Evolutionary conservation across 805 yeast species (phyloP), one percentile per base, ranked within the genome.

Genomic region (Lipomyces starkeyi): DNA sequence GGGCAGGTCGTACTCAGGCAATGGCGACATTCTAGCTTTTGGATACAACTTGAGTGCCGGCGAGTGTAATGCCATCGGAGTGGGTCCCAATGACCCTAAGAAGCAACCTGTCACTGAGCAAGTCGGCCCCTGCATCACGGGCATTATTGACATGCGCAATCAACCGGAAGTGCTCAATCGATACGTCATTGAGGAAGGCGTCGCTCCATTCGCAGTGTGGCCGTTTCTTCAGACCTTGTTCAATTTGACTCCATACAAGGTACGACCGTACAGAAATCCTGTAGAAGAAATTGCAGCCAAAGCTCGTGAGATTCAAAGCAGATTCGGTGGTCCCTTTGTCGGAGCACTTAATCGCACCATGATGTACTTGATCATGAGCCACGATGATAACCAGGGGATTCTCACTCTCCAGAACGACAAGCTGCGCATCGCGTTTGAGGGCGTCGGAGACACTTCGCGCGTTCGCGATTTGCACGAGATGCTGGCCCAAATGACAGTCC

Each of bases 301-400:
- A 43, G 49, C 49, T 17, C 49, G 49, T 17, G 49, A 17, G 22
- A 17, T 43, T n/a, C 49, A 43, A 7, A 43, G 49, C 49, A 17
- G 22, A 6, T n/a, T 43, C 22, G 49, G 49, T n/a, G 49, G 49
- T 43, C 49, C 49, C 3, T 43, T n/a, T 43, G 49, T 43, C 22
- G 49, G 49, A 43, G 49, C 49, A 17, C 49, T 43, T n/a, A n/a
- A 43, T 7, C 49, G 49, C 49, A 43, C 49, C 22, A 43, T 43
- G 49, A 17, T 43, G 49, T 43, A 43, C 49, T n/a, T 43, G 49
- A 43, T 43, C 25, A 43, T 43, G 49, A 43, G 49, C 49, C 49
- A 43, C 22, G 49, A 43, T 7, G 49, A 43, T 8, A 43, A 43
- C 49, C 49, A 43, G 49, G 49, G 49, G 8, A 43, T 43, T 8